Conservation (phyloP, 768 basidiomycete species). For the Leccinum truebloodii region DNA sequence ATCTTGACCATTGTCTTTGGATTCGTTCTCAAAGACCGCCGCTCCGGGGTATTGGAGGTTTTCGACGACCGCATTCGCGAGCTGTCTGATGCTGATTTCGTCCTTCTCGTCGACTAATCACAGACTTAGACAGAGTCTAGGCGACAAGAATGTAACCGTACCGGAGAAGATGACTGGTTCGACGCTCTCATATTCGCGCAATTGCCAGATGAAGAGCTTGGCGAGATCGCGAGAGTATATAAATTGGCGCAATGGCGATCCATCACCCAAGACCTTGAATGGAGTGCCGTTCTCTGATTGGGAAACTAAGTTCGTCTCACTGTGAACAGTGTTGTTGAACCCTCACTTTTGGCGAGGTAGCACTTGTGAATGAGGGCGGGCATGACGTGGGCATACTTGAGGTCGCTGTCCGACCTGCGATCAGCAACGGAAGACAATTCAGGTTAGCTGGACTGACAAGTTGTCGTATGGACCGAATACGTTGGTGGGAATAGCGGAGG, state of each 20-base stretch:
- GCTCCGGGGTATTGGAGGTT: slow-evolving; percentile 78
- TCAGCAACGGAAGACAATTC: not conserved
- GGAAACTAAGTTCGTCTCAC: not conserved
- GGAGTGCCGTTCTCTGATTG: slow-evolving; percentile 69
- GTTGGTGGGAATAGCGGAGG: slow-evolving; percentile 95
- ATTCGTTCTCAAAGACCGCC: slow-evolving; percentile 69
- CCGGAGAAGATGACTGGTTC: slow-evolving; percentile 93
- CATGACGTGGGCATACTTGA: slow-evolving; percentile 92
- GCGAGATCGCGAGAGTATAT: slow-evolving; percentile 97
- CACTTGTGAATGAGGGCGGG: slow-evolving; percentile 94
- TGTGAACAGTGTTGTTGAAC: not conserved
- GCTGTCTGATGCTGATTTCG: slow-evolving; percentile 89
- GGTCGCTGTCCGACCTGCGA: slow-evolving; percentile 54
- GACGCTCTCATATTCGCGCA: slow-evolving; percentile 88
- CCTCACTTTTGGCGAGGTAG: slow-evolving; percentile 82
- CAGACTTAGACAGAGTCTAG: not conserved
- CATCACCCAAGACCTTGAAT: slow-evolving; percentile 87
- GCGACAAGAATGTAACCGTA: slow-evolving; percentile 29
- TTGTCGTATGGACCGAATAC: slow-evolving; percentile 97
- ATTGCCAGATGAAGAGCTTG: slow-evolving; percentile 91
- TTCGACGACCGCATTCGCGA: slow-evolving; percentile 89
- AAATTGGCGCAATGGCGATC: slow-evolving; percentile 94
- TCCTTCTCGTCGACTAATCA: slow-evolving; percentile 83
- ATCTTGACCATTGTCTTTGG: slow-evolving; percentile 86
- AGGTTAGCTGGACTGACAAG: slow-evolving; percentile 52